phyloP scores from a whole-genome alignment of 225 moss, liverwort and hornwort genomes.

The Lunularia cruciata region DNA sequence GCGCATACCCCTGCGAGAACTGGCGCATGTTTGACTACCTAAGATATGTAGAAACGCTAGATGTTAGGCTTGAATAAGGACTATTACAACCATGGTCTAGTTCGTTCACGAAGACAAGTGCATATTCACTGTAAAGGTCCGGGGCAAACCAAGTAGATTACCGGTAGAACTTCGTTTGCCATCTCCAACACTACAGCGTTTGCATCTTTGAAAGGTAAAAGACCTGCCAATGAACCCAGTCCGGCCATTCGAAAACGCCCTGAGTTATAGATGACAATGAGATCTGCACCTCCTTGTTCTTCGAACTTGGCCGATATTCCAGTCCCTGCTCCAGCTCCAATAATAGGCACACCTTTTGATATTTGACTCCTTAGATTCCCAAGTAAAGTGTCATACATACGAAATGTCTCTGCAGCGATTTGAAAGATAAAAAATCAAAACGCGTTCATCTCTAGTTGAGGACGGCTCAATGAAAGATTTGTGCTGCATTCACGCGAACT shows the following conservation, averaged over 20 bases:
- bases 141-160: too few relatives aligned
- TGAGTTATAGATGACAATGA: constrained; percentile 87
- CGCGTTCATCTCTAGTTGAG: neutral
- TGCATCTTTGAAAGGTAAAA: constrained; percentile 98
- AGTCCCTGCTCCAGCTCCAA: constrained; percentile 97
- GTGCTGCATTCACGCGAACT: neutral
- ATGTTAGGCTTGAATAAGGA: neutral
- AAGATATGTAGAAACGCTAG: neutral
- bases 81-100: neutral
- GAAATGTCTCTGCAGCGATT: constrained; percentile 56
- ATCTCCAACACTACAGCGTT: constrained; percentile 95
- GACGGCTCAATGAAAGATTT: neutral
- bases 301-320: constrained; percentile 98
- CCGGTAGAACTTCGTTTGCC: constrained; percentile 91
- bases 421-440: neutral
- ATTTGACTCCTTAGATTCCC: constrained; percentile 71
- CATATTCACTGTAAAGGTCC: too few relatives aligned
- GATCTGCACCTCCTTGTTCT: constrained; percentile 88
- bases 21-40: constrained; percentile 62
- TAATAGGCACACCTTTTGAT: constrained; percentile 80
- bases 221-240: constrained; percentile 87
- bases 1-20: constrained; percentile 83
- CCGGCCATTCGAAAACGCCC: constrained; percentile 97
- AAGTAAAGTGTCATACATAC: constrained; percentile 54
- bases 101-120: too few relatives aligned